Conservation (phyloP, 768 basidiomycete genomes). For the Termitomyces heimii region DNA sequence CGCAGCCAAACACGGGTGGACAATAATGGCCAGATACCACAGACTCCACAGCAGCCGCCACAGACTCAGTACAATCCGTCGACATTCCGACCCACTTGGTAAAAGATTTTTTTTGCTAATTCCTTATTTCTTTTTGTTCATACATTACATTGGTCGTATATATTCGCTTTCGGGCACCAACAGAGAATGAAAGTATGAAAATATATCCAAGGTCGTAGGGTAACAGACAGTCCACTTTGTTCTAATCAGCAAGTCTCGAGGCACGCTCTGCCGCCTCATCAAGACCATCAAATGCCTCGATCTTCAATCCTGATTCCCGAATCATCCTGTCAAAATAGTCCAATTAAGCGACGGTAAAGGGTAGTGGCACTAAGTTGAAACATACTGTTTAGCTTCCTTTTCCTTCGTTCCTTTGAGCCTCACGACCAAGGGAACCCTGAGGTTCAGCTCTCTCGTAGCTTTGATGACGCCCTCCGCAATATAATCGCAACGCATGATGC, state of each 20-base stretch:
- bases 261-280: slow-evolving; percentile 88
- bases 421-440: slow-evolving; percentile 87
- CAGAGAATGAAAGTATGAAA: slow-evolving; percentile 6
- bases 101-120: slow-evolving; percentile 19
- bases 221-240: not conserved
- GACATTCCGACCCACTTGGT: slow-evolving; percentile 48
- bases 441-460: slow-evolving; percentile 85
- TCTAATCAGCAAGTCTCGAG: slow-evolving; percentile 60
- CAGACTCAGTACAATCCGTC: slow-evolving; percentile 36
- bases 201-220: slow-evolving; percentile 9
- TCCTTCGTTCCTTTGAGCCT: slow-evolving; percentile 98
- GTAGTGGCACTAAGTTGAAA: slow-evolving; percentile 8
- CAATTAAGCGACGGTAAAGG: slow-evolving; percentile 1
- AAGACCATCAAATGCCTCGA: slow-evolving; percentile 87
- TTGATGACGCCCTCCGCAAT: slow-evolving; percentile 98
- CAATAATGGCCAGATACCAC: slow-evolving; percentile 38
- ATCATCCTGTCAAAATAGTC: slow-evolving; percentile 66
- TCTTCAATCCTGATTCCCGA: slow-evolving; percentile 85
- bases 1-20: slow-evolving; percentile 47
- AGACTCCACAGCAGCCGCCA: slow-evolving; percentile 26
- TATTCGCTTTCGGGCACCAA: slow-evolving; percentile 9
- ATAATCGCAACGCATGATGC: slow-evolving; percentile 99
- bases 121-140: slow-evolving; percentile 28
- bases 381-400: slow-evolving; percentile 89
- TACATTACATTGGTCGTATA: slow-evolving; percentile 29